Percentiles rank a stretch among this genome's conserved stretches.
Evolutionary conservation across 2,329 filamentous ascomycete genomes (phyloP).

Genomic region (Penicillium sp.): DNA sequence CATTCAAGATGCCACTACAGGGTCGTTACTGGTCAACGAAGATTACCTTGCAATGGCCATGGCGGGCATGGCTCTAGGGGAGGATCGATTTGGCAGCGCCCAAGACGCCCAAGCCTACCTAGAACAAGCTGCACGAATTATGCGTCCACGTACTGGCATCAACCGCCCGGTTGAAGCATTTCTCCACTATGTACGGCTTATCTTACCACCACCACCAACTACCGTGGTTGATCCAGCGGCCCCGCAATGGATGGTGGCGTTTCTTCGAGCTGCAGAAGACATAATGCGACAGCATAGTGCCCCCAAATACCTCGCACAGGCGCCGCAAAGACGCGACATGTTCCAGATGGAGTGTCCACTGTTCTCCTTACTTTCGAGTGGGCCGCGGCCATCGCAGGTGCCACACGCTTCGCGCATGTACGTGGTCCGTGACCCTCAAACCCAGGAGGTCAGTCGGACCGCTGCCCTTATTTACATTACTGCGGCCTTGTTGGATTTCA

Average conservation of each 20-base stretch:
- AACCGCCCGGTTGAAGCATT: constrained; percentile 28
- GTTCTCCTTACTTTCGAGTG: constrained; percentile 42
- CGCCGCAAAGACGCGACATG: constrained; percentile 29
- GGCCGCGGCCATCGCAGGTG: constrained; percentile 40
- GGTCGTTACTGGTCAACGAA: constrained; percentile 21
- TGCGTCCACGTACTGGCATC: constrained; percentile 29
- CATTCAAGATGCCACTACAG: constrained; percentile 28
- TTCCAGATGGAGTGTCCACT: constrained; percentile 41
- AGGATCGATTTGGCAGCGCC: constrained; percentile 39
- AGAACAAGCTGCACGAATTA: constrained; percentile 32
- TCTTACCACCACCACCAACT: constrained; percentile 26
- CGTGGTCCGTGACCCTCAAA: constrained; percentile 34
- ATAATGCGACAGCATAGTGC: constrained; percentile 34
- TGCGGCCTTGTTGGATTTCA: constrained; percentile 36
- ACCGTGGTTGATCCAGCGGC: constrained; percentile 16
- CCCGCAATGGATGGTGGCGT: constrained; percentile 32
- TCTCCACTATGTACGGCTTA: constrained; percentile 37
- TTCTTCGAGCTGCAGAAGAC: constrained; percentile 36
- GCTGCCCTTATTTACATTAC: constrained; percentile 42
- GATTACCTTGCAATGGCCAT: constrained; percentile 36
- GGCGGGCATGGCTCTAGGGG: constrained; percentile 38
- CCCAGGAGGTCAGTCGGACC: constrained; percentile 38
- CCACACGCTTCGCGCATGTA: constrained; percentile 37
- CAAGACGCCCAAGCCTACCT: constrained; percentile 27
- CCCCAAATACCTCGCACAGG: constrained; percentile 25